Evolutionary conservation across 192 early-diverging fungal species (phyloP).

Genomic region (Backusella morwellensis): DNA sequence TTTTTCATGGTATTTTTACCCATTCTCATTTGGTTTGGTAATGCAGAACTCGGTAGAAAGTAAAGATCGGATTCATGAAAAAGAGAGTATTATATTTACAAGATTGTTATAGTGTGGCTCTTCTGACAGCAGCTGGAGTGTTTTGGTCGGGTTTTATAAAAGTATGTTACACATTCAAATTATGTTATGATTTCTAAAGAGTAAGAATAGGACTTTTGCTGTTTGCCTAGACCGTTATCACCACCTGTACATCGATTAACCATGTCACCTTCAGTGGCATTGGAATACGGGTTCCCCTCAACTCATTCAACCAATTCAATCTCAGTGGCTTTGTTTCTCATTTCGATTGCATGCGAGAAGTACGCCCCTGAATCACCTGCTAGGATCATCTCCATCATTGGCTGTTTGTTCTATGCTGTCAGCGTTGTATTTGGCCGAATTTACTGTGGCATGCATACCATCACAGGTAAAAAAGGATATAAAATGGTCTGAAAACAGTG

Average conservation of each 20-base stretch:
- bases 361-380: constrained; percentile 41
- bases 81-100: not conserved
- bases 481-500: not conserved
- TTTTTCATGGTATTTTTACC: constrained; percentile 86
- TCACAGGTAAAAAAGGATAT: constrained; percentile 41
- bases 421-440: constrained; percentile 74
- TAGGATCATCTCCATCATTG: constrained; percentile 37
- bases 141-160: constrained; percentile 61
- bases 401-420: constrained; percentile 49
- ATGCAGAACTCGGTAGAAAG: constrained; percentile 60
- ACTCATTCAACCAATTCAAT: constrained; percentile 85
- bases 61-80: constrained; percentile 11
- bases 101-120: constrained; percentile 14
- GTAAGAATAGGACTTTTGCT: constrained; percentile 69
- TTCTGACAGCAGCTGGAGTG: constrained; percentile 48
- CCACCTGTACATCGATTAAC: constrained; percentile 77
- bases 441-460: constrained; percentile 87
- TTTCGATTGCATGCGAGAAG: constrained; percentile 47
- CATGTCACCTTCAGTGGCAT: constrained; percentile 58
- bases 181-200: too few species aligned
- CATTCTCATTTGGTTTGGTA: constrained; percentile 77
- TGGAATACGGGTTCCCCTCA: constrained; percentile 93
- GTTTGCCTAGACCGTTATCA: constrained; percentile 79
- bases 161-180: constrained; percentile 29
- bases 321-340: constrained; percentile 63